Percentiles rank a stretch among this genome's conserved stretches.
Evolutionary conservation across 2,329 filamentous ascomycete species (phyloP).

Genomic region (Talaromyces sp.): DNA sequence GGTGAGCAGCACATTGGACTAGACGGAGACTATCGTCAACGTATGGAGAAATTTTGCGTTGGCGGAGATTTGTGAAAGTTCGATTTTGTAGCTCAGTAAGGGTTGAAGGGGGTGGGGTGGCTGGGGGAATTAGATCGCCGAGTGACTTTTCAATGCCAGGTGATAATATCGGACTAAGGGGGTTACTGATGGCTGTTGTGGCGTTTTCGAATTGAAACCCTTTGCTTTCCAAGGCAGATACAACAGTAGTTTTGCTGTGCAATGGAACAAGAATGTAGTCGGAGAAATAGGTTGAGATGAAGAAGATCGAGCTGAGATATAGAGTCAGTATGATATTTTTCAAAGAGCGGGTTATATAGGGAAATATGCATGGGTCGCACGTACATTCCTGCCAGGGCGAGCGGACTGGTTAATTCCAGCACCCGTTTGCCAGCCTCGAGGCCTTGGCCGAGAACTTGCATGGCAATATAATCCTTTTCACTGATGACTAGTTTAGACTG

Average conservation of each 20-base stretch:
- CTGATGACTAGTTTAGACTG: conserved; percentile 70
- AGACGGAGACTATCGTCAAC: conserved; percentile 71
- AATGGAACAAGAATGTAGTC: conserved; percentile 92
- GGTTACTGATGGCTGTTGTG: conserved; percentile 61
- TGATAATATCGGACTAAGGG: conserved; percentile 42
- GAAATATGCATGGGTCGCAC: conserved; percentile 24
- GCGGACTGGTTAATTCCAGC: conserved; percentile 84
- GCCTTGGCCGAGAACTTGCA: conserved; percentile 86
- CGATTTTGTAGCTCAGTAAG: conserved; percentile 77
- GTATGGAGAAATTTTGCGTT: conserved; percentile 71
- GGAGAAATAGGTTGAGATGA: conserved; percentile 97
- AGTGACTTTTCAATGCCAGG: conserved; percentile 28
- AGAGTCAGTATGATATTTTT: conserved; percentile 11
- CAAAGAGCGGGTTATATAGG: neutral
- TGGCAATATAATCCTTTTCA: conserved; percentile 79
- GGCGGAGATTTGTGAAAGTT: conserved; percentile 82
- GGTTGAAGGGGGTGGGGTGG: conserved; percentile 75
- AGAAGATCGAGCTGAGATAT: conserved; percentile 76
- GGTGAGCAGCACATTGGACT: conserved; percentile 76
- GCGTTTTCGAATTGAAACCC: conserved; percentile 81
- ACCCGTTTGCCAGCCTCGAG: conserved; percentile 90
- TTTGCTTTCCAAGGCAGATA: conserved; percentile 72
- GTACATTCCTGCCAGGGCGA: conserved; percentile 86
- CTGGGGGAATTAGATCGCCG: conserved; percentile 47
- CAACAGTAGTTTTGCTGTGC: conserved; percentile 72